Evolutionary conservation across 371 early-diverging fungal species (phyloP).

Genomic region (Lichtheimia ornata): DNA sequence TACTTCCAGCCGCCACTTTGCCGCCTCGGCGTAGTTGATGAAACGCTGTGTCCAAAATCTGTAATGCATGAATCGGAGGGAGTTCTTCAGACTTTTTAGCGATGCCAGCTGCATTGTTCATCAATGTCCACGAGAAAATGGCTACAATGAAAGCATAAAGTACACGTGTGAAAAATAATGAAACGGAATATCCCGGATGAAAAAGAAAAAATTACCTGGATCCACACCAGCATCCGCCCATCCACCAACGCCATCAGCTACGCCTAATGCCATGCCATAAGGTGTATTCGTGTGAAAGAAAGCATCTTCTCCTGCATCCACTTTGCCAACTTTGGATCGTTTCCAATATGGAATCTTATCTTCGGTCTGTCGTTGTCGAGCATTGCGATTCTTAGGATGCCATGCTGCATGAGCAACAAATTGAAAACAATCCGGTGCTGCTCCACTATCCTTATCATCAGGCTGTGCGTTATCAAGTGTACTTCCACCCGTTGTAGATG

Average conservation of each 20-base stretch:
- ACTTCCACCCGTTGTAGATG: background rate
- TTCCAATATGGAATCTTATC: slow-evolving; percentile 51
- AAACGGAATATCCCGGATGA: background rate
- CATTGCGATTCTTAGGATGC: slow-evolving; percentile 47
- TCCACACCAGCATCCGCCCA: slow-evolving; percentile 62
- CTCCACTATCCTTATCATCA: slow-evolving; percentile 3
- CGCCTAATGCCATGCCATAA: slow-evolving; percentile 60
- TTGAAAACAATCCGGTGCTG: slow-evolving; percentile 25
- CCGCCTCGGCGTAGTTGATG: slow-evolving; percentile 55
- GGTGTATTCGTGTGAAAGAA: slow-evolving; percentile 66
- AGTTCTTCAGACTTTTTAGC: slow-evolving; percentile 39
- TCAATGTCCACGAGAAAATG: slow-evolving; percentile 69
- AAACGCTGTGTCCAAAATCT: slow-evolving; percentile 63
- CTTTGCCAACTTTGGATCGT: slow-evolving; percentile 52
- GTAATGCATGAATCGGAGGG: slow-evolving; percentile 52
- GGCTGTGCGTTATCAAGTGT: slow-evolving; percentile 5
- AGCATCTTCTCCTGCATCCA: slow-evolving; percentile 76
- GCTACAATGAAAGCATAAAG: slow-evolving; percentile 35
- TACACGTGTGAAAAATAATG: slow-evolving; percentile 1
- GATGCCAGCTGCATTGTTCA: slow-evolving; percentile 68
- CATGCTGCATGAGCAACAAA: slow-evolving; percentile 50
- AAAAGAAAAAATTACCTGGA: slow-evolving; percentile 42
- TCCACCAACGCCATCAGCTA: slow-evolving; percentile 76
- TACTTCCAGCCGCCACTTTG: slow-evolving; percentile 67
- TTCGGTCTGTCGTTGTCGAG: slow-evolving; percentile 21